Base-by-base conservation (phyloP, 225 moss, liverwort and hornwort genomes). In the Rhytidiadelphus loreus region DNA sequence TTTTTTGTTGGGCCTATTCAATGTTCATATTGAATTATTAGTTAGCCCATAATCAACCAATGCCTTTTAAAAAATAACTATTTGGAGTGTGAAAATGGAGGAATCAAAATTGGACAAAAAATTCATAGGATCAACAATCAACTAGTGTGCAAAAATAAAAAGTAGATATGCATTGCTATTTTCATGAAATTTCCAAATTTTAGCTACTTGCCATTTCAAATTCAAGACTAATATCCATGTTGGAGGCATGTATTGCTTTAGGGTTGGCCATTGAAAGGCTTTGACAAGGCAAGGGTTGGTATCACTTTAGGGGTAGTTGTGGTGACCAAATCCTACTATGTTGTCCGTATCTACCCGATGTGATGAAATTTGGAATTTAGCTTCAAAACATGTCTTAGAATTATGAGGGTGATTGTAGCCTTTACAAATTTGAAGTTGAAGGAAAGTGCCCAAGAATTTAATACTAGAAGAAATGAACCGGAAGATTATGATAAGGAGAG, bases 261-360 rank as follows among this genome's bases (percentile, higher is more conserved):
- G 35, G 19, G 3, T 65, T 65, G 10, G 19, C 3, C 0, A 0
- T 65, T 65, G 11, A 10, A 19, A 37, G 37, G 1, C 5, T 64
- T 64, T 16, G 8, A 32, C 4, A 32, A 2, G 30, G 50, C n/a
- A n/a, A n/a, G 50, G 50, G 50, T 50, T 48, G 50, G 2, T 64
- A 64, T 35, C 0, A 1, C 35, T 33, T 64, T 33, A 35, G 18
- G 5, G 5, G 15, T 52, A 4, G 52, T 52, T 5, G 4, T 52
- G 16, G 16, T 16, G 13, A 13, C 50, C 9, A 50, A 9, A 9
- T 24, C 23, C 2, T 39, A 1, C 14, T 70, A 0, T 3, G 1
- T 8, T 2, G 0, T 41, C 0, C 1, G 1, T 41, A 1, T 41
- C 3, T 41, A 0, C 25, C 4, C 0, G 4, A 26, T 43, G 26